Conservation (phyloP, 805 yeast species). For the Metschnikowia corniflorae region DNA sequence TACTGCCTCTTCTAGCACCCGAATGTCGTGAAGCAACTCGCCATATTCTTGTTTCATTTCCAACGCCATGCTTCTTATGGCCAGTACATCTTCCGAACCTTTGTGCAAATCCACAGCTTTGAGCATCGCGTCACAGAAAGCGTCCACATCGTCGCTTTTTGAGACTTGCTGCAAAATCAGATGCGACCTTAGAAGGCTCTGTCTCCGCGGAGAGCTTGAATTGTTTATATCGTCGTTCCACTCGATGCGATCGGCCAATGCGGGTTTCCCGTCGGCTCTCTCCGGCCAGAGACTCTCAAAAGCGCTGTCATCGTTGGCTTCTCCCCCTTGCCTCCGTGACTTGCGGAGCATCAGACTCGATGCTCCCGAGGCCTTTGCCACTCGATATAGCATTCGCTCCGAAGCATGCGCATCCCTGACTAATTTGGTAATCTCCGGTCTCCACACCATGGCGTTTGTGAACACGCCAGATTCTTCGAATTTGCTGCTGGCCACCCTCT, state of each 20-base stretch:
- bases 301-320: background rate
- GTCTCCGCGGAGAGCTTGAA: constrained; percentile 17
- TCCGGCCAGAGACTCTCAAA: constrained; percentile 20
- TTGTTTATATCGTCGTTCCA: constrained; percentile 15
- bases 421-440: constrained; percentile 52
- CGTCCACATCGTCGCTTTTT: constrained; percentile 37
- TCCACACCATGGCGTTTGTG: constrained; percentile 55
- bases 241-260: constrained; percentile 30
- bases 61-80: background rate
- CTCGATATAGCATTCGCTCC: constrained; percentile 49
- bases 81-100: constrained; percentile 2
- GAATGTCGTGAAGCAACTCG: constrained; percentile 35
- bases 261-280: constrained; percentile 48
- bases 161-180: constrained; percentile 10
- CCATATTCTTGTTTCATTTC: constrained; percentile 33
- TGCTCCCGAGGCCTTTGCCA: constrained; percentile 34
- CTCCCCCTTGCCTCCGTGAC: background rate
- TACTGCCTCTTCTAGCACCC: constrained; percentile 40
- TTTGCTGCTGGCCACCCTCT: constrained; percentile 40
- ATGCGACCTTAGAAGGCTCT: constrained; percentile 5
- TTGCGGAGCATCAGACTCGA: constrained; percentile 4
- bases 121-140: constrained; percentile 29
- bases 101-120: constrained; percentile 10
- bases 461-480: constrained; percentile 61
- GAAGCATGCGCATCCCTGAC: constrained; percentile 55